These are phyloP conservation scores for Paracoccidioides lutzii DNA, from an alignment of 2,329 filamentous ascomycete species.

Conservation along the genomic window DNA sequence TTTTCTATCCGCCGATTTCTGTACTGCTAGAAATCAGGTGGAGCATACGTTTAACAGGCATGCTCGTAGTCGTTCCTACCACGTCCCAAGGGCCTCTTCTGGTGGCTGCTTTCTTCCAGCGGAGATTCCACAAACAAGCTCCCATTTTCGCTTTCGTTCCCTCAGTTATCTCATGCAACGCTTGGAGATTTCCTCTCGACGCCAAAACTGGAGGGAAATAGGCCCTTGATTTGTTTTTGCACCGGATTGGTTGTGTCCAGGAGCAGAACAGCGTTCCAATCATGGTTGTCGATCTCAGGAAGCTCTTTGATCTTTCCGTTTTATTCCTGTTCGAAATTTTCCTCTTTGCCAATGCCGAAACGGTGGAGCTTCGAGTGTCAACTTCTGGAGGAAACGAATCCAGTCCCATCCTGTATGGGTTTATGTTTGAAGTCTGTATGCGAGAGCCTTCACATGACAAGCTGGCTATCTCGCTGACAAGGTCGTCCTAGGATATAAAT, in stretches of 20 bases:
- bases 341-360: not conserved
- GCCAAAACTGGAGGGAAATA: not conserved
- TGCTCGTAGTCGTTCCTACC: too few species aligned
- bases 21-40: too few species aligned
- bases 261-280: not conserved
- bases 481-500: conserved; percentile 21
- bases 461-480: not conserved
- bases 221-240: not conserved
- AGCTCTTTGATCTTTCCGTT: not conserved
- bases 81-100: too few species aligned
- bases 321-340: not conserved
- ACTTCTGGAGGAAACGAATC: conserved; percentile 12
- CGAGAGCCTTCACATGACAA: not conserved
- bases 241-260: not conserved
- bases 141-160: too few species aligned
- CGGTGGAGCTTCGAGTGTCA: conserved; percentile 1
- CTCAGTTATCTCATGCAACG: too few species aligned
- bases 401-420: conserved; percentile 22
- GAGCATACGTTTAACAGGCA: too few species aligned
- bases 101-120: too few species aligned
- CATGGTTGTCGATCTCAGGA: not conserved
- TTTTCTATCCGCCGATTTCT: too few species aligned
- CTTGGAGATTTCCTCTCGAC: too few species aligned
- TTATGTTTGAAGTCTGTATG: conserved; percentile 24
- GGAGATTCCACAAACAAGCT: too few species aligned